These are phyloP conservation scores for Malus sieversii DNA, from an alignment of 306 rosid species.

Conservation along the genomic window DNA sequence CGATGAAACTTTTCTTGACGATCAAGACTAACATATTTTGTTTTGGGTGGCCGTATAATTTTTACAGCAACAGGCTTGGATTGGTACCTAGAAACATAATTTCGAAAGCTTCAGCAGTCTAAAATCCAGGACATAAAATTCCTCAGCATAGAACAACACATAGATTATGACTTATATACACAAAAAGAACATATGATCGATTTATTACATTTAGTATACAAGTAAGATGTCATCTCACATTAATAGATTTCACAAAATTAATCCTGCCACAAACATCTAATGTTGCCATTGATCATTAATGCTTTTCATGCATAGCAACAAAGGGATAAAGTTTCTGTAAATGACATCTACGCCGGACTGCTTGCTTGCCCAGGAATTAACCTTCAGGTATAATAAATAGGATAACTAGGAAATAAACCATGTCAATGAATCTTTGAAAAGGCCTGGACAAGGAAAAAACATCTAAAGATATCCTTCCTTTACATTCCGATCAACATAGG, in stretches of 20 bases:
- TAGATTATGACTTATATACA: background rate
- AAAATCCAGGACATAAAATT: background rate
- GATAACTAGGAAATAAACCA: background rate
- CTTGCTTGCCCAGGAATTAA: background rate
- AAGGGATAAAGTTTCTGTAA: background rate
- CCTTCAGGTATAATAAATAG: background rate
- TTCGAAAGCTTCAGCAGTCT: background rate
- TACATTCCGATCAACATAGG: background rate
- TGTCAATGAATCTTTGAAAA: background rate
- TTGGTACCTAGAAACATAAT: constrained; percentile 35
- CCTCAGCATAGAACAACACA: background rate
- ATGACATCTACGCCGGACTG: background rate
- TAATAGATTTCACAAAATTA: background rate
- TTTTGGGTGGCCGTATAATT: constrained; percentile 23
- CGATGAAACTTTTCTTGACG: constrained; percentile 41
- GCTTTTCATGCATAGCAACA: background rate
- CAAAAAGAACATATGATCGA: background rate
- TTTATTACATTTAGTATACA: background rate
- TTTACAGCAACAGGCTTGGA: constrained; percentile 40
- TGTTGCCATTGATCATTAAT: background rate
- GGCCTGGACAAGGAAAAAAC: background rate
- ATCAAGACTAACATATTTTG: constrained; percentile 20
- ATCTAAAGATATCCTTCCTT: background rate
- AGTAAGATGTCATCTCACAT: background rate
- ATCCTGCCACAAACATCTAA: background rate